Evolutionary conservation across 495 filamentous ascomycete genomes (phyloP), one percentile per base, ranked within the genome.

Genomic region (Staphylotrichum longicolle): DNA sequence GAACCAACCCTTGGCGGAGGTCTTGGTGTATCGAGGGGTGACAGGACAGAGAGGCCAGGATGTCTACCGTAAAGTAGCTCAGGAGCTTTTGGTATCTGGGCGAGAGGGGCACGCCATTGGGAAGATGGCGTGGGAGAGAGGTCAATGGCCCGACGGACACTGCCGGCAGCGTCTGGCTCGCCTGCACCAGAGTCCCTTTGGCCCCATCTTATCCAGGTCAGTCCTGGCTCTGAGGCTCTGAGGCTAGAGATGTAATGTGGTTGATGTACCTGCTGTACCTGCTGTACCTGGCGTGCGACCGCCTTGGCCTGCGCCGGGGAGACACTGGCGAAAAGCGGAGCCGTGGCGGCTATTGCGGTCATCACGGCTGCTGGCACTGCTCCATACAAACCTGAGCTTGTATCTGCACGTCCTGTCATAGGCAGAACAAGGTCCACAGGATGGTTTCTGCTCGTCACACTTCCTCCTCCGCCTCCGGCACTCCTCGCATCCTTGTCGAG

Each of bases 401-500:
- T 66, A 66, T 30, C 57, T 47, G 57, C 64, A 66, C 0, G 56
- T 44, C 56, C 64, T 59, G 56, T 41, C 41, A 20, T 63, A 66
- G 39, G 55, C 27, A 4, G 44, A 39, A 30, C 64, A 66, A 14
- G 59, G 57, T 15, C 64, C 61, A 37, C 64, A 66, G 32, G 27
- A 20, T 41, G 64, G 64, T 32, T 66, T 66, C 41, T 54, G 27
- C 57, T 66, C 64, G 33, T 63, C 61, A 46, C 64, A 66, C 42
- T 66, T 66, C 32, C 64, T 44, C 46, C 64, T 54, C 39, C 64
- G 53, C 61, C 57, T 49, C 33, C 64, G 56, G 54, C 64, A 66
- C 46, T 66, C 64, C 30, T 66, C 64, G 50, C 64, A 66, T n/a
- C 64, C 64, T 41, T 67, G 65, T 30, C 65, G 62, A 44, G 61